Base-by-base conservation (phyloP, 257 asterid species). In the Ballota nigra region DNA sequence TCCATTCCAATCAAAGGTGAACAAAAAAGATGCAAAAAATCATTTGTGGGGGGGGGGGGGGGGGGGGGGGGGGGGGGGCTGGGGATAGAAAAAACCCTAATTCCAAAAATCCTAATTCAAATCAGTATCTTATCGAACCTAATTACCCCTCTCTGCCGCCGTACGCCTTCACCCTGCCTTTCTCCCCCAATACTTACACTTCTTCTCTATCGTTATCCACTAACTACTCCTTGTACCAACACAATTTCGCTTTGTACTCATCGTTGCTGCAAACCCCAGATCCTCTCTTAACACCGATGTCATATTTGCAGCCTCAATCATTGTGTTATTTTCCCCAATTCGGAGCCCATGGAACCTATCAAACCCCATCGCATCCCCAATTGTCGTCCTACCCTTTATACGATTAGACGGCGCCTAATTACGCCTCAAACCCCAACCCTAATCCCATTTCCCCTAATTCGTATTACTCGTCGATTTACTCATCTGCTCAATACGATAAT, bases 101-200 rank as follows among this genome's bases (percentile, higher is more conserved):
- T n/a, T n/a, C n/a, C n/a, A n/a, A n/a, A n/a, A n/a, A n/a, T n/a
- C n/a, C n/a, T n/a, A n/a, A n/a, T n/a, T n/a, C n/a, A n/a, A n/a
- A n/a, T n/a, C n/a, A n/a, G n/a, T n/a, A n/a, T n/a, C n/a, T n/a
- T n/a, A n/a, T n/a, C n/a, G n/a, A n/a, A n/a, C n/a, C n/a, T n/a
- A n/a, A n/a, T n/a, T n/a, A n/a, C n/a, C n/a, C n/a, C n/a, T n/a
- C n/a, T n/a, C n/a, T n/a, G 16, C 79, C 86, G 55, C 77, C 92
- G 13, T 87, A 87, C 84, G 95, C 87, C 69, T 86, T 97, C 24
- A 93, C 97, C 5, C 94, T 93, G 66, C 96, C 94, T 6, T 86
- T 67, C 81, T 69, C 92, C 23, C 75, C 98, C 72, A 80, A 36
- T 56, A 23, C 4, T 22, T 81, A 81, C 78, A 38, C 84, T 15